A percentile compares a stretch with the other conserved stretches of the same genome.
phyloP scores from a whole-genome alignment of 768 basidiomycete species.

The Leucogyrophana mollusca region DNA sequence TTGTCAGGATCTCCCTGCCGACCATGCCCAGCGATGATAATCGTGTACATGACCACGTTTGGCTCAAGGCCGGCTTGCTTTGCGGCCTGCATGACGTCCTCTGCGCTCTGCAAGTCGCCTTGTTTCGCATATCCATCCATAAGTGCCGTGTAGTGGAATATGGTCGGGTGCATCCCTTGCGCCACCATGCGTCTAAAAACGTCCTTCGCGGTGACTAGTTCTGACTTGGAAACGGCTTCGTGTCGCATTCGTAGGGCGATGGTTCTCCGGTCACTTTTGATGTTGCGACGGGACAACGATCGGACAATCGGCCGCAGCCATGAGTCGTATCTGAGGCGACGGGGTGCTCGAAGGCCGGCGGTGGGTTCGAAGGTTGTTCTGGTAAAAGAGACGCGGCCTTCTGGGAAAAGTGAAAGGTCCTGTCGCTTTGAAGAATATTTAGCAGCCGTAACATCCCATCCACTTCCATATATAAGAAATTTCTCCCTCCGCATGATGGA shows the following conservation, averaged over 20 bases:
- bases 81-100: conserved; percentile 53
- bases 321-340: conserved; percentile 26
- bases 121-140: conserved; percentile 68
- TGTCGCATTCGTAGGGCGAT: conserved; percentile 62
- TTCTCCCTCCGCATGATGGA: conserved; percentile 54
- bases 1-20: conserved; percentile 52
- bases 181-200: conserved; percentile 59
- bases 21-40: conserved; percentile 71
- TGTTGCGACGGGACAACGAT: conserved; percentile 44
- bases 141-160: conserved; percentile 70
- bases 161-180: conserved; percentile 69
- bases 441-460: conserved; percentile 45
- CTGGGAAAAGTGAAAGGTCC: conserved; percentile 6
- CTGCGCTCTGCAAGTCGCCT: conserved; percentile 61
- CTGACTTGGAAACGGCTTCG: conserved; percentile 52
- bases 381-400: conserved; percentile 13
- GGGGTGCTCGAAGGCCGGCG: conserved; percentile 41
- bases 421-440: conserved; percentile 35
- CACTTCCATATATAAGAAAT: conserved; percentile 37
- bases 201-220: conserved; percentile 49
- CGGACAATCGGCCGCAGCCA: conserved; percentile 41
- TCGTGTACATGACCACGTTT: conserved; percentile 72
- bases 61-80: conserved; percentile 48
- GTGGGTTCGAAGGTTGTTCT: conserved; percentile 46
- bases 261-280: conserved; percentile 57